phyloP scores from a whole-genome alignment of 495 filamentous ascomycete genomes.

The Viridothelium virens region DNA sequence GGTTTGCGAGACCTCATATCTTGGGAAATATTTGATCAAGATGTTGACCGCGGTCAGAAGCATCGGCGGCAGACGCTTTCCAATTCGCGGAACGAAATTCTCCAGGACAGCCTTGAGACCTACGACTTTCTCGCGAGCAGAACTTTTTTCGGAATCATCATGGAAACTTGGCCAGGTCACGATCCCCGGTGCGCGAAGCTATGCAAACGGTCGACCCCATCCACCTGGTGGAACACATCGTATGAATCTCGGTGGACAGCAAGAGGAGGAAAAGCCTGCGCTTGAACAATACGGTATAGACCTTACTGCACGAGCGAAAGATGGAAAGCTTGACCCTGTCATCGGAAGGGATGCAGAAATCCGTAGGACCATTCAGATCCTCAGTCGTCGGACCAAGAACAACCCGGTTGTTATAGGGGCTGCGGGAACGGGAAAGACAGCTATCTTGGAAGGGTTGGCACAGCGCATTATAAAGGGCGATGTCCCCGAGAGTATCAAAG shows the following conservation, averaged over 20 bases:
- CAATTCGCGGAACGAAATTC: not conserved
- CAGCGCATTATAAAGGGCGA: slow-evolving; percentile 85
- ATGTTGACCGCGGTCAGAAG: not conserved
- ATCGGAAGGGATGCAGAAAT: slow-evolving; percentile 90
- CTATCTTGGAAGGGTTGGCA: slow-evolving; percentile 85
- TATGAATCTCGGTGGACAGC: slow-evolving; percentile 70
- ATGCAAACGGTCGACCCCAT: slow-evolving; percentile 72
- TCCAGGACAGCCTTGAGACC: not conserved
- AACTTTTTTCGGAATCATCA: not conserved
- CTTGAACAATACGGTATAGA: slow-evolving; percentile 88
- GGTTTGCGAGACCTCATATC: too few relatives aligned
- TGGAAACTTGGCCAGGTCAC: not conserved
- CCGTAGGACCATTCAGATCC: slow-evolving; percentile 85
- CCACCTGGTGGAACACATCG: slow-evolving; percentile 87
- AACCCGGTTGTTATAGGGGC: slow-evolving; percentile 91
- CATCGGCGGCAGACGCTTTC: slow-evolving; percentile 9
- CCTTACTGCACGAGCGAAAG: slow-evolving; percentile 74
- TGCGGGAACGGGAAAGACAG: slow-evolving; percentile 93
- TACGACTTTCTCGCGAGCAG: not conserved
- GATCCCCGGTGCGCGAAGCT: slow-evolving; percentile 41
- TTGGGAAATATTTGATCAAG: not conserved
- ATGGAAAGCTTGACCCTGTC: slow-evolving; percentile 89
- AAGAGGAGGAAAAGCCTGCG: slow-evolving; percentile 68
- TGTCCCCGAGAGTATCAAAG: slow-evolving; percentile 93
- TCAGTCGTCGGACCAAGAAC: slow-evolving; percentile 91